A percentile compares a stretch with the other conserved stretches of the same genome.
These are phyloP conservation scores for Salix caprea DNA, from an alignment of 345 rosid genomes.

Conservation along the genomic window DNA sequence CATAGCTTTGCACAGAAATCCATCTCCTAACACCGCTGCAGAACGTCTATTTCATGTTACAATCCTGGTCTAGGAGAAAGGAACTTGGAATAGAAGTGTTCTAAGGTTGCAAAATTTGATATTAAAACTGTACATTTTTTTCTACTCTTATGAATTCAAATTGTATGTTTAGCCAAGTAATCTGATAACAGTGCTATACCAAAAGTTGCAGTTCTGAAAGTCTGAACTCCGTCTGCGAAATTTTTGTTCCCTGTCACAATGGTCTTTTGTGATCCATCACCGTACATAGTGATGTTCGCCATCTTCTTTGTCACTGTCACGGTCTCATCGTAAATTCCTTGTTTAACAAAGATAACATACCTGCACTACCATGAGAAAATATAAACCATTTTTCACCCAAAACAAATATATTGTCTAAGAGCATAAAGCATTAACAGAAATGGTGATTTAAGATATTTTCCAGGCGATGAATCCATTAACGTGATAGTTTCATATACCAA, in stretches of 20 bases:
- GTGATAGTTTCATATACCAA: background rate
- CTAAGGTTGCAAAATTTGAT: background rate
- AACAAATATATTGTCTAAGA: background rate
- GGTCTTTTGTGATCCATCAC: conserved; percentile 83
- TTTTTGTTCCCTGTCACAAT: conserved; percentile 65
- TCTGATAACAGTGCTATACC: conserved; percentile 35
- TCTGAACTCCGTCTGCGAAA: conserved; percentile 45
- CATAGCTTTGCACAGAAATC: conserved; percentile 62
- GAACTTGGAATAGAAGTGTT: background rate
- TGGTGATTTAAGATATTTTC: background rate
- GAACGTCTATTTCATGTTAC: background rate
- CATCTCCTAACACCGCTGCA: conserved; percentile 61
- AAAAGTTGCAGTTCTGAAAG: conserved; percentile 58
- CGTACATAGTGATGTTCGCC: conserved; percentile 57
- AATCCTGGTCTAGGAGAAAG: background rate
- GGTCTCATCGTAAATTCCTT: conserved; percentile 60
- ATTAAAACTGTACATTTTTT: no score
- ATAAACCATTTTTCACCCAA: background rate
- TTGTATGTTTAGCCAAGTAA: background rate
- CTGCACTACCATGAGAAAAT: conserved; percentile 26
- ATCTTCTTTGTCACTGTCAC: conserved; percentile 49
- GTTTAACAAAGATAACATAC: conserved; percentile 64
- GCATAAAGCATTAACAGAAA: background rate
- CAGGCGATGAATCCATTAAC: background rate
- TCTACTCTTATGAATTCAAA: background rate